These are phyloP conservation scores for Daedalea quercina DNA, from an alignment of 768 basidiomycete genomes.

Conservation along the genomic window DNA sequence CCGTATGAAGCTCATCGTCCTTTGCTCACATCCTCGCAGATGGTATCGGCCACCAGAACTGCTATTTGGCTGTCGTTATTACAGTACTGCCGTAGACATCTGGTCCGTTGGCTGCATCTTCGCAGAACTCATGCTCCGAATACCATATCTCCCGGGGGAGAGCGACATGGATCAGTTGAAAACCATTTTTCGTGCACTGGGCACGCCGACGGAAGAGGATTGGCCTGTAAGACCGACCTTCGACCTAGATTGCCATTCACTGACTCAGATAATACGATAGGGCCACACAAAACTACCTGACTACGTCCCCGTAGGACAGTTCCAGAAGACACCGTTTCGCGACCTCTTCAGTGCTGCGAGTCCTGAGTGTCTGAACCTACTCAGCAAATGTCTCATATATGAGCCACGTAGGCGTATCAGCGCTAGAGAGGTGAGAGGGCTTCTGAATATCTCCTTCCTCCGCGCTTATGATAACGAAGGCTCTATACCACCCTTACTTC, in stretches of 20 bases:
- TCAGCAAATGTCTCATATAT: conserved; percentile 73
- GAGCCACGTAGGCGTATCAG: conserved; percentile 80
- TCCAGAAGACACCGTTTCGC: conserved; percentile 75
- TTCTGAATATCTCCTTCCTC: too few relatives aligned
- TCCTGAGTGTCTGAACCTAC: conserved; percentile 76
- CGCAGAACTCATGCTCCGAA: conserved; percentile 93
- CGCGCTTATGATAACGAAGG: conserved; percentile 38
- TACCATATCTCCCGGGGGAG: conserved; percentile 92
- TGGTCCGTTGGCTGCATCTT: conserved; percentile 99
- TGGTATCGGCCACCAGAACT: conserved; percentile 99
- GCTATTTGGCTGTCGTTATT: conserved; percentile 84
- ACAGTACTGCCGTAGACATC: conserved; percentile 87
- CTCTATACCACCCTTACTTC: conserved; percentile 86
- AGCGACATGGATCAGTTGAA: conserved; percentile 96
- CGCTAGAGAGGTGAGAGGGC: conserved; percentile 74
- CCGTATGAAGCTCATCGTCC: not conserved
- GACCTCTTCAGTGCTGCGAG: conserved; percentile 90
- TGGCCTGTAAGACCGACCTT: conserved; percentile 69
- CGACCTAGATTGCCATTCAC: not conserved
- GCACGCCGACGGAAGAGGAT: conserved; percentile 93
- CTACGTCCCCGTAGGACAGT: conserved; percentile 80
- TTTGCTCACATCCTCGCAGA: conserved; percentile 33
- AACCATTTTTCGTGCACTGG: conserved; percentile 88
- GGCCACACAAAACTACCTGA: conserved; percentile 89
- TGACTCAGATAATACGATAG: conserved; percentile 31